Conservation (phyloP, 352 stramenopile species). For the Globisporangium recalcitrans region DNA sequence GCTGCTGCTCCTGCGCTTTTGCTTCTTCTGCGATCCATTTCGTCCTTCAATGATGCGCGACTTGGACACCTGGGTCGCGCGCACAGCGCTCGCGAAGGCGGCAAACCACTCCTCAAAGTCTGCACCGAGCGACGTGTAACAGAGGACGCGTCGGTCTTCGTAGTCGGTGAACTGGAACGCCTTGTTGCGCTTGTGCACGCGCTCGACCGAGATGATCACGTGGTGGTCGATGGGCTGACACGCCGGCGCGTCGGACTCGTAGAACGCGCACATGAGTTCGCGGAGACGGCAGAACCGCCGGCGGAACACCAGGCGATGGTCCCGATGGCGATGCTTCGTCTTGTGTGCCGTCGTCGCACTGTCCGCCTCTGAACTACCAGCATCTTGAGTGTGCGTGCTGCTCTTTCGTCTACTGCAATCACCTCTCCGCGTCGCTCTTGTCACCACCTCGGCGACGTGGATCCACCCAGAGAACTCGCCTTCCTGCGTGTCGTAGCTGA, state of each 20-base stretch:
- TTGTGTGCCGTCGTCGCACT: not conserved
- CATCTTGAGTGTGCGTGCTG: not conserved
- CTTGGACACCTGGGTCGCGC: conserved; percentile 33
- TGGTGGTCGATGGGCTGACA: conserved; percentile 20
- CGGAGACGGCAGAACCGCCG: conserved; percentile 35
- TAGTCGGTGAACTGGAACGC: conserved; percentile 41
- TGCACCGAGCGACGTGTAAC: conserved; percentile 30
- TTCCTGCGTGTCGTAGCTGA: conserved; percentile 20
- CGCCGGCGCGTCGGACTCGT: conserved; percentile 21
- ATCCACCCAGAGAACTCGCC: conserved; percentile 35
- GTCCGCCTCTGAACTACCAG: not conserved
- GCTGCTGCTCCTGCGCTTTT: not conserved
- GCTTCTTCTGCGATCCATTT: not conserved
- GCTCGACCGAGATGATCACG: conserved; percentile 35
- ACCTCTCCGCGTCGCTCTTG: not conserved
- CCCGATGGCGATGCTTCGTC: not conserved
- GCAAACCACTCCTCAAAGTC: conserved; percentile 49
- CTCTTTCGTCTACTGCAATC: not conserved
- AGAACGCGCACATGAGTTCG: conserved; percentile 41
- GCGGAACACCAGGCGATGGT: conserved; percentile 14
- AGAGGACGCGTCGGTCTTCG: conserved; percentile 31
- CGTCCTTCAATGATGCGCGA: not conserved
- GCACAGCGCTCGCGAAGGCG: conserved; percentile 33
- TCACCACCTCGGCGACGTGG: conserved; percentile 22
- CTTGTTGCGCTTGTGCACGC: conserved; percentile 47